Evolutionary conservation across 2,329 filamentous ascomycete species (phyloP), one percentile per base, ranked within the genome.

Genomic region (Xylaria multiplex): DNA sequence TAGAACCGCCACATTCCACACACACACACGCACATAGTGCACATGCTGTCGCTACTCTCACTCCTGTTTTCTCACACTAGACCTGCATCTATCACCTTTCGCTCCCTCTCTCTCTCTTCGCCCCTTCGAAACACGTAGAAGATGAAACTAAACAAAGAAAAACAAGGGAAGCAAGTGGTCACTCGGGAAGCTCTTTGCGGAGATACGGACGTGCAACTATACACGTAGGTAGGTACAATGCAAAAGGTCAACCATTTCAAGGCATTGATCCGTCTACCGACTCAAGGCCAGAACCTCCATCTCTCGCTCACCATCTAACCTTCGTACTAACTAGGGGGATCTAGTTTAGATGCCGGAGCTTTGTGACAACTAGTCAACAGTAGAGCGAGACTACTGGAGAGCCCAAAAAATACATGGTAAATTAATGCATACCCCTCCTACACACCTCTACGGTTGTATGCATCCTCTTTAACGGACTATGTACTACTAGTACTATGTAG

Each of bases 401-500:
- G 48, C 3, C 48, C 48, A 53, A 37, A 53, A 53, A 53, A 53
- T 37, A 53, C 16, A 7, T 37, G 8, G 30, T 53, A 35, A 53
- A 35, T 37, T 13, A 37, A 8, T 37, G 11, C 30, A n/a, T 32
- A 32, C 43, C 19, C 43, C 43, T 46, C 19, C 43, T 6, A n/a
- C 48, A 59, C 50, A 43, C 32, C 14, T n/a, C 32, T 14, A 59
- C 50, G 32, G 32, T 60, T 37, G 30, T 60, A 24, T 62, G 13
- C 58, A 62, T 54, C 6, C 48, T 58, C 59, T 59, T 54, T n/a
- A 50, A 58, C 30, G 19, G 35, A 19, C 37, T 27, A 27, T 27
- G 27, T 27, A 27, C 27, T 27, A 27, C 3, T 3, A 27, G 27
- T 19, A 19, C 19, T 19, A 19, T 19, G 19, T 19, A 19, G 19